A percentile compares a stretch with the other conserved stretches of the same genome.
Evolutionary conservation across 768 basidiomycete genomes (phyloP).

Genomic region (Lactarius vividus): DNA sequence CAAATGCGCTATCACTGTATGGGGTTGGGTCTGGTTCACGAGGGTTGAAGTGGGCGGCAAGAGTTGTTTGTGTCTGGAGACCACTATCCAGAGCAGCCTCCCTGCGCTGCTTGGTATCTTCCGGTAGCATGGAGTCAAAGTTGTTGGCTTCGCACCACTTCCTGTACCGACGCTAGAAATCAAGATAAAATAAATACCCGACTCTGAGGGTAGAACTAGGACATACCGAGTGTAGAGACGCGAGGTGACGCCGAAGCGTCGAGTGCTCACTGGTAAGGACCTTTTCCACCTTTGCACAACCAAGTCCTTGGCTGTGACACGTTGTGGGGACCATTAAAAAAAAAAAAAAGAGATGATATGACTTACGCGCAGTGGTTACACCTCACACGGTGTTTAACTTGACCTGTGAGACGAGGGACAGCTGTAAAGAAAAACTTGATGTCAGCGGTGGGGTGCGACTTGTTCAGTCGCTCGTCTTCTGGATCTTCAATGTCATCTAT

Average conservation of each 20-base stretch:
- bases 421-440: too few relatives aligned
- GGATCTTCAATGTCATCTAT: too few relatives aligned
- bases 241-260: background rate
- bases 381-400: too few relatives aligned
- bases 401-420: too few relatives aligned
- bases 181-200: background rate
- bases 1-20: background rate
- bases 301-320: conserved; percentile 11
- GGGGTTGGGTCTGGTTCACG: background rate
- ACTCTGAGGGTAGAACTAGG: background rate
- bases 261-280: background rate
- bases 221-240: background rate
- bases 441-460: too few relatives aligned
- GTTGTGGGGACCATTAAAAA: too few relatives aligned
- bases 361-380: too few relatives aligned
- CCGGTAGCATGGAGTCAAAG: background rate
- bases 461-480: too few relatives aligned
- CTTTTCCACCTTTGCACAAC: background rate
- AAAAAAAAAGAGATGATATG: too few relatives aligned
- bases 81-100: background rate
- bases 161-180: background rate
- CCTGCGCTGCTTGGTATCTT: background rate
- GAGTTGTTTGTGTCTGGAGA: background rate
- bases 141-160: background rate
- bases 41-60: background rate